Percentiles rank a stretch among this genome's conserved stretches.
Conservation (phyloP, 352 stramenopile genomes). For the Plasmopara halstedii region DNA sequence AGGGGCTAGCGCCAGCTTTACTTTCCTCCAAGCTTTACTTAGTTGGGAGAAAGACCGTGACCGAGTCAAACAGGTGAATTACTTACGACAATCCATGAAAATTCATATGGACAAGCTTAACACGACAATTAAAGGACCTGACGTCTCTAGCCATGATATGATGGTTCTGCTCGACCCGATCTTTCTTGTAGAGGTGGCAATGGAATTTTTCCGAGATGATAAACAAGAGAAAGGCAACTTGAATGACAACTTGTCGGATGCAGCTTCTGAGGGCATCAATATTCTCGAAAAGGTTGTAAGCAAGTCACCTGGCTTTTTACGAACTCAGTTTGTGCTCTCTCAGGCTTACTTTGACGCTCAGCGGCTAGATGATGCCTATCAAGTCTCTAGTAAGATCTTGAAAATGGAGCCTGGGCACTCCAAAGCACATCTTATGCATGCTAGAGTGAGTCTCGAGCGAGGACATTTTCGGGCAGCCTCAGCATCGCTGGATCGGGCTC, state of each 20-base stretch:
- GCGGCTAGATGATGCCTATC: slow-evolving; percentile 72
- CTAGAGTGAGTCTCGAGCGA: slow-evolving; percentile 70
- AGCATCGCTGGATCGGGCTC: slow-evolving; percentile 75
- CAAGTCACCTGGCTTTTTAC: slow-evolving; percentile 78
- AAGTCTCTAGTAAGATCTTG: slow-evolving; percentile 64
- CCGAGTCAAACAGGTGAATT: slow-evolving; percentile 49
- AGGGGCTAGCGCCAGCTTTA: slow-evolving; percentile 63
- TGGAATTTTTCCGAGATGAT: slow-evolving; percentile 66
- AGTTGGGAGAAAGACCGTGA: slow-evolving; percentile 74
- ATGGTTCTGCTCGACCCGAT: slow-evolving; percentile 81
- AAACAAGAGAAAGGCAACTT: slow-evolving; percentile 2
- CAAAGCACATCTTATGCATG: slow-evolving; percentile 76
- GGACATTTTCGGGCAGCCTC: slow-evolving; percentile 69
- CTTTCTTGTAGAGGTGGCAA: slow-evolving; percentile 84
- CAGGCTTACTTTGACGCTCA: slow-evolving; percentile 69
- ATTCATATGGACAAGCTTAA: slow-evolving; percentile 82
- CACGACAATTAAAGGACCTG: slow-evolving; percentile 39
- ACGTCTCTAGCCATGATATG: slow-evolving; percentile 65
- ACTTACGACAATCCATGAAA: slow-evolving; percentile 71
- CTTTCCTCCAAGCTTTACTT: slow-evolving; percentile 83
- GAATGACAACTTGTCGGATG: slow-evolving; percentile 6
- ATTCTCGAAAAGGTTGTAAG: slow-evolving; percentile 74
- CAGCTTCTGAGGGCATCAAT: slow-evolving; percentile 33
- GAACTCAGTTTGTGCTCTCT: slow-evolving; percentile 76
- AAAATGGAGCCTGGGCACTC: slow-evolving; percentile 71